Conservation (phyloP, 768 basidiomycete species). For the Jaapia argillacea region DNA sequence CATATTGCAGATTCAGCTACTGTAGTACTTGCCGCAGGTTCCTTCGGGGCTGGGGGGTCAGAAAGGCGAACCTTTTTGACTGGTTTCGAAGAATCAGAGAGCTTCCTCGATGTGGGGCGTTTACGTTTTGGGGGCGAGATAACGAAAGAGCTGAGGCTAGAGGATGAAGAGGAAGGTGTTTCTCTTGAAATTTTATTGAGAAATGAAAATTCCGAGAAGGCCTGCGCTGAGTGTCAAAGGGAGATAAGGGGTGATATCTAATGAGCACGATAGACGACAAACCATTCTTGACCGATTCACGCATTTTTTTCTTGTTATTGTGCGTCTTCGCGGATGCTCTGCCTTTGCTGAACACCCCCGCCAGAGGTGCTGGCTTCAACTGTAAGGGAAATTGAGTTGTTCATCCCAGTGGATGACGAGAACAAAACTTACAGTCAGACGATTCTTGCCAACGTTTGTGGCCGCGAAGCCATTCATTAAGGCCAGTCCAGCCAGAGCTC, state of each 20-base stretch:
- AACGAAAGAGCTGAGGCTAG: background rate
- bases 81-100: conserved; percentile 9
- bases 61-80: background rate
- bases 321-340: conserved; percentile 42
- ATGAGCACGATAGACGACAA: too few species aligned
- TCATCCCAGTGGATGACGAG: too few species aligned
- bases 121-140: background rate
- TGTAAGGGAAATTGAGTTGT: too few species aligned
- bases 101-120: background rate
- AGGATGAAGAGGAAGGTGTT: background rate
- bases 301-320: conserved; percentile 12
- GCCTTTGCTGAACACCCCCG: conserved; percentile 58
- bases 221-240: too few species aligned
- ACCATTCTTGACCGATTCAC: conserved; percentile 18
- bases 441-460: conserved; percentile 48
- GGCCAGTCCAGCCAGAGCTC: conserved; percentile 39
- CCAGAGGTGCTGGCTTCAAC: conserved; percentile 31
- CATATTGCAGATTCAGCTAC: conserved; percentile 34
- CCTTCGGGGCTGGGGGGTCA: background rate
- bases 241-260: too few species aligned
- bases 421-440: conserved; percentile 52
- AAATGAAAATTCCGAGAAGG: background rate
- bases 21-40: background rate
- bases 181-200: conserved; percentile 1
- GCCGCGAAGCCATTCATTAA: conserved; percentile 62